A percentile compares a stretch with the other conserved stretches of the same genome.
phyloP scores from a whole-genome alignment of 345 rosid species.

The Syzygium oleosum region DNA sequence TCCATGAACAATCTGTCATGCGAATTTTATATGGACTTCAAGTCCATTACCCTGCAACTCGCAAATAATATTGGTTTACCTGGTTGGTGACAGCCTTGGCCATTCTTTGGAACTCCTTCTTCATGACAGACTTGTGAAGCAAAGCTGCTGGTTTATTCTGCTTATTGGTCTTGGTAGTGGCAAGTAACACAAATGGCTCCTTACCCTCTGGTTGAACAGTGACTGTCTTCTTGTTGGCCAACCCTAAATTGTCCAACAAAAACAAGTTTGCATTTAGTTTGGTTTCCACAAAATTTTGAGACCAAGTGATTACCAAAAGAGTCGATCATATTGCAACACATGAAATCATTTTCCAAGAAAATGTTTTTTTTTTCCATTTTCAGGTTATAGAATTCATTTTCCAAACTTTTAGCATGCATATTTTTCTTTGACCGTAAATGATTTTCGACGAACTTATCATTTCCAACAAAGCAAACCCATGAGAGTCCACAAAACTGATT shows the following conservation, averaged over 20 bases:
- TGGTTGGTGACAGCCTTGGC: slow-evolving; percentile 51
- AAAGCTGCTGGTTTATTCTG: slow-evolving; percentile 39
- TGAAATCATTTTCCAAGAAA: too few species aligned
- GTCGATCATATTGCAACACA: neutral
- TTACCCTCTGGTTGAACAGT: slow-evolving; percentile 51
- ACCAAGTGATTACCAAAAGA: neutral
- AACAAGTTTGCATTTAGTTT: neutral
- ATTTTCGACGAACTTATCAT: neutral
- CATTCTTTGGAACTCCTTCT: slow-evolving; percentile 52
- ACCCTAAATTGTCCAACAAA: slow-evolving; percentile 19
- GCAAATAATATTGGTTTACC: slow-evolving; percentile 16
- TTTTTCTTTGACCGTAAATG: too few species aligned
- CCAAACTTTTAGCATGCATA: neutral
- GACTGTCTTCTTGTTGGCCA: slow-evolving; percentile 84
- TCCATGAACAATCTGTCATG: neutral
- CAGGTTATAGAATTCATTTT: neutral
- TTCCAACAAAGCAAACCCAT: too few species aligned
- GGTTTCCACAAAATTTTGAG: neutral
- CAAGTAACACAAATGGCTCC: slow-evolving; percentile 58
- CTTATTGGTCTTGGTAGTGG: slow-evolving; percentile 73
- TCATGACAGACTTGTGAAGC: slow-evolving; percentile 51
- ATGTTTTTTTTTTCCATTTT: too few species aligned
- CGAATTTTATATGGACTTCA: neutral
- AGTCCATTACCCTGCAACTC: neutral
- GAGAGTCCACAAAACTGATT: too few species aligned